Evolutionary conservation across 2,329 filamentous ascomycete genomes (phyloP).

Genomic region (Epichloe scottii): DNA sequence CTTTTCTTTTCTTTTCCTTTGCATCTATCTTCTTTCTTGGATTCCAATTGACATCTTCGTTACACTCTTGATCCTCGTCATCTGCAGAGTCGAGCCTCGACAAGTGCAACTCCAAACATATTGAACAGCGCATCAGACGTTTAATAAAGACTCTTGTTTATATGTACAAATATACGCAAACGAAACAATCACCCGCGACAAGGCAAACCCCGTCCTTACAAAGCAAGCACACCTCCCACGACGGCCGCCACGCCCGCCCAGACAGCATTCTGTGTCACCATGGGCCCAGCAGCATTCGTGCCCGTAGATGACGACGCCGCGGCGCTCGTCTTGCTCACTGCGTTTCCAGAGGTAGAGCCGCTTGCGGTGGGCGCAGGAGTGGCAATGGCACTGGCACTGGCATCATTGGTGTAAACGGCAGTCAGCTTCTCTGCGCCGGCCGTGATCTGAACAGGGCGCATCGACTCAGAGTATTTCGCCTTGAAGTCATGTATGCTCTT

Average conservation of each 20-base stretch:
- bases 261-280: constrained; percentile 22
- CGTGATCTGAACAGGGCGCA: constrained; percentile 24
- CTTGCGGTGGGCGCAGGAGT: constrained; percentile 5
- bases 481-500: too few relatives aligned
- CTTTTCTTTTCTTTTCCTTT: too few relatives aligned
- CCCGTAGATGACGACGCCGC: constrained; percentile 7
- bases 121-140: too few relatives aligned
- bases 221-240: constrained; percentile 22
- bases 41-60: too few relatives aligned
- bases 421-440: constrained; percentile 25
- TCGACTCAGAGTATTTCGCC: constrained; percentile 9
- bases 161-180: background rate
- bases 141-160: background rate
- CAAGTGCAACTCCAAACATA: too few relatives aligned
- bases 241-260: constrained; percentile 22
- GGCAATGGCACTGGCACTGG: constrained; percentile 2
- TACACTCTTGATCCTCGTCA: too few relatives aligned
- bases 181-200: background rate
- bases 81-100: too few relatives aligned
- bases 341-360: constrained; percentile 5
- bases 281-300: constrained; percentile 19
- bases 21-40: too few relatives aligned
- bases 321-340: too few relatives aligned
- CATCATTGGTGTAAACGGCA: constrained; percentile 3
- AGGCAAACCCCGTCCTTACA: constrained; percentile 12